phyloP scores from a whole-genome alignment of 2,329 filamentous ascomycete genomes.

The Monosporascus sp. region DNA sequence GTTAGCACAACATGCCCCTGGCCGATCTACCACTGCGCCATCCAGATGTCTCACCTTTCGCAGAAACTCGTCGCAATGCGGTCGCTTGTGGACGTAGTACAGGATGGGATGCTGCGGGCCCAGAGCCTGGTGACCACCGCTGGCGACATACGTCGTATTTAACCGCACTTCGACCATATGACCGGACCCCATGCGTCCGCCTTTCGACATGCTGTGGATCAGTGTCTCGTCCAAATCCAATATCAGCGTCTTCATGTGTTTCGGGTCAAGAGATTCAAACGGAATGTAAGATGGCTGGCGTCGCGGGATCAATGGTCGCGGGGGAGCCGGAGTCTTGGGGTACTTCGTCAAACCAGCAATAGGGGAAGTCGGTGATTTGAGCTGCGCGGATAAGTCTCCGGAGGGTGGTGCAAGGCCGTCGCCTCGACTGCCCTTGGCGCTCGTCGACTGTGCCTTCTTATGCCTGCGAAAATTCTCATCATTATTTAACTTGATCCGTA shows the following conservation, averaged over 20 bases:
- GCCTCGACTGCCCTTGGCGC: slow-evolving; percentile 34
- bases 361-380: slow-evolving; percentile 92
- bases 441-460: slow-evolving; percentile 51
- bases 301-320: slow-evolving; percentile 81
- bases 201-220: slow-evolving; percentile 97
- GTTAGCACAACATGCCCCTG: slow-evolving; percentile 14
- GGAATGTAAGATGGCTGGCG: slow-evolving; percentile 84
- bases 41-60: slow-evolving; percentile 56
- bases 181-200: slow-evolving; percentile 88
- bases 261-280: slow-evolving; percentile 44
- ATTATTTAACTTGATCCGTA: slow-evolving; percentile 83
- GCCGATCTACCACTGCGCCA: not conserved
- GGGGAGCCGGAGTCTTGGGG: slow-evolving; percentile 82
- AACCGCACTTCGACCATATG: slow-evolving; percentile 99
- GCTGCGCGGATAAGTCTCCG: slow-evolving; percentile 64
- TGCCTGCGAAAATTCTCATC: slow-evolving; percentile 69
- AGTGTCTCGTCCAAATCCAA: slow-evolving; percentile 95
- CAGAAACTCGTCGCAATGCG: slow-evolving; percentile 93
- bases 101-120: slow-evolving; percentile 92
- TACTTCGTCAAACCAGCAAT: slow-evolving; percentile 77
- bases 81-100: slow-evolving; percentile 98
- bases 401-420: slow-evolving; percentile 17
- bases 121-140: slow-evolving; percentile 58
- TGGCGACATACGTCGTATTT: slow-evolving; percentile 63
- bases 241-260: slow-evolving; percentile 85